Percentiles rank a stretch among this genome's conserved stretches.
phyloP scores from a whole-genome alignment of 306 rosid species.

The Gynostemma pentaphyllum region DNA sequence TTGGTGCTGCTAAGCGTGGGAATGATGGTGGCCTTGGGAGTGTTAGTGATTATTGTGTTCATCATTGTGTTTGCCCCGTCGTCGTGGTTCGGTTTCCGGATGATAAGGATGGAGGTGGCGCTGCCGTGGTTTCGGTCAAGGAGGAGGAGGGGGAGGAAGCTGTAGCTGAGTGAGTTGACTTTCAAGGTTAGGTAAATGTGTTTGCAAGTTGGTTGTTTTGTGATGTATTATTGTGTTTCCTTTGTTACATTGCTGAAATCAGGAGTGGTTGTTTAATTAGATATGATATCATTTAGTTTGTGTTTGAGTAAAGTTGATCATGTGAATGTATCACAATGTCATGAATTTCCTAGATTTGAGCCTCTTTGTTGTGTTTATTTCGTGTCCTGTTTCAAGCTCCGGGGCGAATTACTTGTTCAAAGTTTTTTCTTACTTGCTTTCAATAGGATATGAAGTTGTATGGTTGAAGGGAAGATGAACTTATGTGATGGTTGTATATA shows the following conservation, averaged over 20 bases:
- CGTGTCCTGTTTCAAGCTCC: too few species aligned
- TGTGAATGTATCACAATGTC: not conserved
- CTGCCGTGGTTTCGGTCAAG: constrained; percentile 26
- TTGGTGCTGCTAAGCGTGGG: constrained; percentile 74
- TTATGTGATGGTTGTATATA: not conserved
- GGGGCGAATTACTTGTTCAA: too few species aligned
- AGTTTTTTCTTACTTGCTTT: not conserved
- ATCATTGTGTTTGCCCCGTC: constrained; percentile 93
- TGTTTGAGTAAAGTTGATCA: not conserved
- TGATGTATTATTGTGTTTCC: not conserved
- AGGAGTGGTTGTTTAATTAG: not conserved
- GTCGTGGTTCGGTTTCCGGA: constrained; percentile 91
- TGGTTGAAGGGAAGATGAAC: not conserved
- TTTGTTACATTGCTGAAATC: not conserved
- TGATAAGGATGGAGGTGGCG: constrained; percentile 37
- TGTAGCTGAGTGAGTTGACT: constrained; percentile 12
- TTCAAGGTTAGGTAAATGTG: constrained; percentile 43
- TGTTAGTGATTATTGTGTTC: constrained; percentile 91
- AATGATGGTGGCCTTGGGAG: constrained; percentile 85
- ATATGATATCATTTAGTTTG: not conserved
- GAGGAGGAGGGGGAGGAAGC: constrained; percentile 25
- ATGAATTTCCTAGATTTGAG: not conserved
- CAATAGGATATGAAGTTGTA: not conserved
- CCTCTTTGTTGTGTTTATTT: too few species aligned
- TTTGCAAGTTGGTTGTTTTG: not conserved